Base-by-base conservation (phyloP, 2,329 filamentous ascomycete species). In the Coniochaeta pulveracea region DNA sequence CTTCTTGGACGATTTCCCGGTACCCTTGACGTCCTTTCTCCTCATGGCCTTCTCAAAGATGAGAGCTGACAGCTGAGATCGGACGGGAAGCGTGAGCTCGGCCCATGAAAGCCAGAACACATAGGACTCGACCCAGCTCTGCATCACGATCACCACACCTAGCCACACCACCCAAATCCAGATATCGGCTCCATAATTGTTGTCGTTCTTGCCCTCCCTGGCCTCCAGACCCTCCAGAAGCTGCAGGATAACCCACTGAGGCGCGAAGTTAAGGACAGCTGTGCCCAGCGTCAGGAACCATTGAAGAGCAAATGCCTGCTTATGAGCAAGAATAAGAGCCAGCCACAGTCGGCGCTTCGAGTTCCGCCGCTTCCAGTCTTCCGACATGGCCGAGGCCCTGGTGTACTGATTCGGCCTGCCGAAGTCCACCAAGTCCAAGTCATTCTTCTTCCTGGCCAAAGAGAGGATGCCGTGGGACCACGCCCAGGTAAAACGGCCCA, bases 11-110 rank as follows among this genome's bases (percentile, higher is more conserved):
- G 53, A 45, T 46, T 69, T 75, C 22, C 61, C 62, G 4, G 70
- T 63, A 9, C 72, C 69, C 49, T 85, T 85, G 25, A 83, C 72
- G 50, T 88, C 83, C 50, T 89, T 89, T 31, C 78, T 70, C 26
- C 78, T 69, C 64, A 86, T 74, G 0, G 80, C 72, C 51, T 91
- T 91, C 38, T 78, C 71, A 44, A 88, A 89, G 11, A 89, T 70
- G 6, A 85, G 63, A 1, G 80, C 69, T 2, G 79, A 75, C 3
- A 91, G 58, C 45, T 86, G 77, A 18, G 75, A 69, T 33, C 80
- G 73, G 11, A 88, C 60, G 0, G 80, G 78, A 16, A 85, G 63
- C 28, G 66, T 66, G 9, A 88, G 50, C 33, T 73, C 66, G 1
- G 69, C 65, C 52, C 69, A 77, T 0, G 72, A 72, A 30, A 79